These are phyloP conservation scores for Neocallimastix lanati DNA, from an alignment of 192 early-diverging fungal genomes.

Conservation along the genomic window DNA sequence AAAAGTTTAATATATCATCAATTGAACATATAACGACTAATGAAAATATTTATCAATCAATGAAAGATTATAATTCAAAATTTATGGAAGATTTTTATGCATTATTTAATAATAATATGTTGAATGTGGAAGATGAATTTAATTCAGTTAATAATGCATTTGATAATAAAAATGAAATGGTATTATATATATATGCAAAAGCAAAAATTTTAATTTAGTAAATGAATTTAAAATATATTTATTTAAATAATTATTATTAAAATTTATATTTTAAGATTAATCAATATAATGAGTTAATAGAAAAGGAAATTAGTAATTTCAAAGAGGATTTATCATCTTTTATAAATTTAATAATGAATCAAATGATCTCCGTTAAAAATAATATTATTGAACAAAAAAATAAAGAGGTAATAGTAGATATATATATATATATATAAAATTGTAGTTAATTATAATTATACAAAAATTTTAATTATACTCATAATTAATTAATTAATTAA, in stretches of 20 bases:
- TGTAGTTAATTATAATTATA: too few relatives aligned
- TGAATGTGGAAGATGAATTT: neutral
- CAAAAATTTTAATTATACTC: too few relatives aligned
- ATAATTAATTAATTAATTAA: too few relatives aligned
- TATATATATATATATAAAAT: too few relatives aligned
- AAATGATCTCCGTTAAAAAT: neutral
- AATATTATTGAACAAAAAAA: neutral
- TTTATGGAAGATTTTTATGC: neutral
- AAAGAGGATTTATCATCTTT: neutral
- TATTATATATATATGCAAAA: neutral
- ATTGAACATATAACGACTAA: neutral
- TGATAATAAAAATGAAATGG: neutral
- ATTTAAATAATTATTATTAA: too few relatives aligned
- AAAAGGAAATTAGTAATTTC: neutral
- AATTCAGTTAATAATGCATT: neutral
- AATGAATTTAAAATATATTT: too few relatives aligned
- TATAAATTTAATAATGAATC: neutral
- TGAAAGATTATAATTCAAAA: neutral
- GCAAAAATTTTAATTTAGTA: too few relatives aligned
- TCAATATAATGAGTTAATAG: neutral
- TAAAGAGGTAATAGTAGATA: neutral
- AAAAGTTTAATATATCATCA: neutral
- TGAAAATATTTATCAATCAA: neutral
- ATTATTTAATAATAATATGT: neutral
- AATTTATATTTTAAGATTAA: neutral